Evolutionary conservation across 805 yeast species (phyloP), one percentile per base, ranked within the genome.

Genomic region (Cyberlindnera subsufficiens): DNA sequence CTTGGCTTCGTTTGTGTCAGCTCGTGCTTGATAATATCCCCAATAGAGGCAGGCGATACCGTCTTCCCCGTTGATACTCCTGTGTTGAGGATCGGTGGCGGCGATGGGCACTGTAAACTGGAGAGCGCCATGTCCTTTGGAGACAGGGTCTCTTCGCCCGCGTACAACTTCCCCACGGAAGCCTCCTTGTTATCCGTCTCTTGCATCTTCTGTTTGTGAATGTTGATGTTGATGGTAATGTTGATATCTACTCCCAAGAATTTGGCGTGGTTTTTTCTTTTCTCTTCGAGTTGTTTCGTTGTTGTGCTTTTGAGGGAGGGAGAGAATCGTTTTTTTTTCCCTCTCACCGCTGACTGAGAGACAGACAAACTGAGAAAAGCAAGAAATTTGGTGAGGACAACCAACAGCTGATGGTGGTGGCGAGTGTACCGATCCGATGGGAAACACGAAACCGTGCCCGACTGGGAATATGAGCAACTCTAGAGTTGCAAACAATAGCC

Each of bases 101-200:
- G 86, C 5, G 86, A 80, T 2, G 86, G 86, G 50, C 85, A 77
- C 46, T 82, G 68, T 42, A 79, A 59, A 55, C 70, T 75, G 7
- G 85, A 76, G 30, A 77, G 62, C 1, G 85, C 83, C 60, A 75
- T 56, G 11, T 72, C 77, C 31, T 79, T 71, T 4, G 82, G 81
- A 0, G 75, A 70, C 14, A 50, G 45, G 19, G 38, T 30, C n/a
- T 20, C 43, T 25, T 31, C 39, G 7, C 34, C 37, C 30, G 17
- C 25, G n/a, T 35, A 38, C 39, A 33, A 39, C 29, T 42, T 42
- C 5, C 16, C 32, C 8, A 16, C 32, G 16, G 32, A 13, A 9
- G 32, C 18, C 31, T 32, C 20, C 18, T 32, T 18, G 37, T 19
- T 32, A 18, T 22, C 27, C 18, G 27, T 16, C 29, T 31, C 31